These are phyloP conservation scores for Pochonia chlamydosporia DNA, from an alignment of 2,329 filamentous ascomycete species.

Conservation along the genomic window DNA sequence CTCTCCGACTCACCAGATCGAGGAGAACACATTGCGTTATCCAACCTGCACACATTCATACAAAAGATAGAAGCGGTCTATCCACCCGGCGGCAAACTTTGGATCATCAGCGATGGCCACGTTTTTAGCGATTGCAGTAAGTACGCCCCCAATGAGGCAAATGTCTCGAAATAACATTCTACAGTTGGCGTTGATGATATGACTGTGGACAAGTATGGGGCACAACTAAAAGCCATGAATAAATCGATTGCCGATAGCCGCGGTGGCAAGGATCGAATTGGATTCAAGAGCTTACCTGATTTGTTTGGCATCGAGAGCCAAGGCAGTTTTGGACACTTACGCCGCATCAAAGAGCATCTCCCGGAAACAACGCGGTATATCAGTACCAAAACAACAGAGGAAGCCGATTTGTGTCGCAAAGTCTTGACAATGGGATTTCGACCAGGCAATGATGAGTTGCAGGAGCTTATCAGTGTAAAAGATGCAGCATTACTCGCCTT, in stretches of 20 bases:
- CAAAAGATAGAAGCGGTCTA: constrained; percentile 24
- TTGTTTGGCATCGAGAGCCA: constrained; percentile 20
- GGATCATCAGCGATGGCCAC: constrained; percentile 34
- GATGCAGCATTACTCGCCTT: constrained; percentile 36
- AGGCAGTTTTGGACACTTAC: background rate
- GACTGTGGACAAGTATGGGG: constrained; percentile 33
- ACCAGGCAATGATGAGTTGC: constrained; percentile 23
- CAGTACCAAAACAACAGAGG: constrained; percentile 16
- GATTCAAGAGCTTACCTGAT: constrained; percentile 21
- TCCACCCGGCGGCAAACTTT: constrained; percentile 25
- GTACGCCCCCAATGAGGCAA: background rate
- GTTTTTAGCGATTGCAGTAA: constrained; percentile 35
- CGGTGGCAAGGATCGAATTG: constrained; percentile 18
- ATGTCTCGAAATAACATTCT: background rate
- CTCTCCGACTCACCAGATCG: constrained; percentile 24
- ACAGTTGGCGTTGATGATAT: constrained; percentile 36
- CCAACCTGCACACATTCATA: constrained; percentile 23
- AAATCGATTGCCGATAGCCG: constrained; percentile 16
- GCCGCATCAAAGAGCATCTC: constrained; percentile 21
- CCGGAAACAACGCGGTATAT: constrained; percentile 32
- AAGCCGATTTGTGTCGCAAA: constrained; percentile 25
- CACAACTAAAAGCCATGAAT: constrained; percentile 31
- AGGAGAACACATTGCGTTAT: constrained; percentile 28
- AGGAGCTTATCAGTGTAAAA: constrained; percentile 19
- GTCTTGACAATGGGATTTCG: constrained; percentile 28